Evolutionary conservation across 768 basidiomycete genomes (phyloP).

Genomic region (Cubamyces lactineus): DNA sequence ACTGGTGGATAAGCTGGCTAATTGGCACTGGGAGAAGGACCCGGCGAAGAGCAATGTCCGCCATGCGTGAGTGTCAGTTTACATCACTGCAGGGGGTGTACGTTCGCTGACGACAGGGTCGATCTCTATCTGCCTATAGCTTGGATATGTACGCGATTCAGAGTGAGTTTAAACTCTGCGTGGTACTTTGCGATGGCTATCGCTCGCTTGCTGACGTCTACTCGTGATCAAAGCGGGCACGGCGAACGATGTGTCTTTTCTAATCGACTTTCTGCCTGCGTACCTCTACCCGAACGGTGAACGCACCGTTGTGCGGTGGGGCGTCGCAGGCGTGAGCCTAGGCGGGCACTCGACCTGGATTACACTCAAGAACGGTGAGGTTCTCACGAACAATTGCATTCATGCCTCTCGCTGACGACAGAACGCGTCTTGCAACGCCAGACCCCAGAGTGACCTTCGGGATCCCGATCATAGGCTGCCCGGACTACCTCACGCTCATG

Average conservation of each 20-base stretch:
- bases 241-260: slow-evolving; percentile 71
- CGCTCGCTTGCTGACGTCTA: not conserved
- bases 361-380: slow-evolving; percentile 48
- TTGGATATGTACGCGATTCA: slow-evolving; percentile 54
- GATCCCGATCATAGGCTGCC: slow-evolving; percentile 58
- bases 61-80: slow-evolving; percentile 41
- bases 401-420: not conserved
- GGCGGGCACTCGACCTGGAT: slow-evolving; percentile 89
- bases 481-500: slow-evolving; percentile 64
- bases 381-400: not conserved
- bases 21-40: slow-evolving; percentile 41
- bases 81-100: too few species aligned
- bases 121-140: slow-evolving; percentile 28
- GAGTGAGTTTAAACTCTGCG: slow-evolving; percentile 35
- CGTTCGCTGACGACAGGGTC: not conserved
- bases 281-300: slow-evolving; percentile 73
- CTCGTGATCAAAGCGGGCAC: slow-evolving; percentile 53
- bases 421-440: slow-evolving; percentile 15
- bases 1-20: slow-evolving; percentile 39
- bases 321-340: slow-evolving; percentile 73
- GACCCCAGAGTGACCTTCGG: slow-evolving; percentile 47
- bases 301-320: slow-evolving; percentile 64
- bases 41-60: slow-evolving; percentile 39
- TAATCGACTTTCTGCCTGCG: slow-evolving; percentile 78
- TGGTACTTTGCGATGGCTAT: not conserved